Base-by-base conservation (phyloP, 140 eudicot species). In the Senecio squalidus region DNA sequence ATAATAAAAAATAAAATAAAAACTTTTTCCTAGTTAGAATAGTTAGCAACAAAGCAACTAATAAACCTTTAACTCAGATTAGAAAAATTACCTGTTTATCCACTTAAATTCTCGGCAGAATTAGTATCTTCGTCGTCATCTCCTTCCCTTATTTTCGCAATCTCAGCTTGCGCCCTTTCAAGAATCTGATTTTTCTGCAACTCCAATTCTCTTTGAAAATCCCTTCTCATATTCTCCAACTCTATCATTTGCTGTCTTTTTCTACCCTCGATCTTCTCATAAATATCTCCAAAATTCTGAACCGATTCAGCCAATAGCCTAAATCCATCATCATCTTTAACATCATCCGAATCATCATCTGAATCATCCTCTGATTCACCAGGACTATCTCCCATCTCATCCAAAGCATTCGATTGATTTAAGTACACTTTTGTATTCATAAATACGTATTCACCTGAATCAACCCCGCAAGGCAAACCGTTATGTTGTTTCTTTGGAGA, bases 311-410 rank as follows among this genome's bases (percentile, higher is more conserved):
- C 85, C 82, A 92, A 64, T 73, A 92, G 45, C 65, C 77, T 68
- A 69, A 80, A 84, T 20, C 77, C 83, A 10, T 51, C 71, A 15
- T 34, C 84, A 38, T 75, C 77, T 10, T 58, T 75, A 28, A 47
- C 38, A 10, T 34, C 76, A 44, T 33, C 83, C 1, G 55, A 67
- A 11, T 67, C 83, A 28, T 70, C 82, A 2, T 45, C 76, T 79
- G 58, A 84, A 11, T 72, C 88, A 3, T 72, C 53, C 36, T 83
- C 88, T 0, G 95, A 84, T 36, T 77, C 83, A 7, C 76, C 93
- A 0, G 98, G 96, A 45, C 96, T 87, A 66, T 87, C 96, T 64
- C 86, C 75, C 95, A 92, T 92, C 55, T 92, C 98, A 76, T 87
- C 98, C 59, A 79, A 70, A 21, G 82, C 89, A 46, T 87, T 87